Evolutionary conservation across 2,329 filamentous ascomycete species (phyloP).

Genomic region (Epichloe festucae): DNA sequence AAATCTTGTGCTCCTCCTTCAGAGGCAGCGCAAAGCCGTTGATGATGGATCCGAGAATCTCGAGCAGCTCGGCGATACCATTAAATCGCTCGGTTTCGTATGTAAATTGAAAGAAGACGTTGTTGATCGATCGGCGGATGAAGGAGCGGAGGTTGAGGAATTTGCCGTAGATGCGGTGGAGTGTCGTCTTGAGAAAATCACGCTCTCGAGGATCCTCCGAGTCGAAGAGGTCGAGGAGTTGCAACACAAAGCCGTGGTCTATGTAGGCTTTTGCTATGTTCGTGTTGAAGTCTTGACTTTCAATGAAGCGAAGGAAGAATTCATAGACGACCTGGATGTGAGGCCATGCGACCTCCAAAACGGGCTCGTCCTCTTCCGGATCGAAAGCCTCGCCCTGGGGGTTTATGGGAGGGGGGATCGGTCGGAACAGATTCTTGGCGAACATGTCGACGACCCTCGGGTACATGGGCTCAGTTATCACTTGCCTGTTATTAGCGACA

Average conservation of each 20-base stretch:
- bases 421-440: conserved; percentile 93
- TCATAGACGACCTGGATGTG: conserved; percentile 99
- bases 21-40: conserved; percentile 94
- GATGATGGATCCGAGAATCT: conserved; percentile 97
- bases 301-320: conserved; percentile 97
- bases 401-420: conserved; percentile 96
- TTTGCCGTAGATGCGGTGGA: conserved; percentile 97
- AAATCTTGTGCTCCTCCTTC: conserved; percentile 98
- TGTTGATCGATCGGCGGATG: conserved; percentile 97
- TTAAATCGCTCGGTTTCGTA: conserved; percentile 99
- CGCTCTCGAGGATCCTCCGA: conserved; percentile 94
- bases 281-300: conserved; percentile 99
- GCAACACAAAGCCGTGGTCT: conserved; percentile 92
- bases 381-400: conserved; percentile 97
- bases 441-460: conserved; percentile 98
- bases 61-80: conserved; percentile 88
- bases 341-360: conserved; percentile 95
- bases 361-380: conserved; percentile 95
- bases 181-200: conserved; percentile 94
- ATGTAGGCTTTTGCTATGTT: conserved; percentile 99
- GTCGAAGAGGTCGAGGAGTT: conserved; percentile 94
- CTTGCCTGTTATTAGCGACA: conserved; percentile 94
- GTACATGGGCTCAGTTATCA: conserved; percentile 99
- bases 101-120: conserved; percentile 98
- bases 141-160: conserved; percentile 96